Conservation (phyloP, 2,329 filamentous ascomycete species). For the Beauveria sp. region DNA sequence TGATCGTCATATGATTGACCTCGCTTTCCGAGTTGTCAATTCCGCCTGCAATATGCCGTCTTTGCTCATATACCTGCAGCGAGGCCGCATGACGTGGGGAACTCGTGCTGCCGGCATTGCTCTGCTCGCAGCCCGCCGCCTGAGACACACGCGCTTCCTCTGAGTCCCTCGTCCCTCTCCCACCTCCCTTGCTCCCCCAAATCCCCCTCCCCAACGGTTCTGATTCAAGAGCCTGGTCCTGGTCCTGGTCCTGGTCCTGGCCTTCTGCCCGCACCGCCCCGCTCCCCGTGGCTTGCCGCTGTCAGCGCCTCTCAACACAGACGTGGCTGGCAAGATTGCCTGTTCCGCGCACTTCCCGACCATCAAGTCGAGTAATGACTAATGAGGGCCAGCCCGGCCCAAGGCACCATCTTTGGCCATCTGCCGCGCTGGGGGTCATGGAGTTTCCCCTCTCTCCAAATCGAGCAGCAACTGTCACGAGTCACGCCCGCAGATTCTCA, state of each 20-base stretch:
- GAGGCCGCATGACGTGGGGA: neutral
- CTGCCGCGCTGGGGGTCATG: neutral
- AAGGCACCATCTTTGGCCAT: neutral
- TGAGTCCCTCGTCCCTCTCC: no score
- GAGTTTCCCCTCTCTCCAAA: neutral
- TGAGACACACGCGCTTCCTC: neutral
- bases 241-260: neutral
- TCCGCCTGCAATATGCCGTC: neutral
- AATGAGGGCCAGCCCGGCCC: no score
- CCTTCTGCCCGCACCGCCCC: neutral
- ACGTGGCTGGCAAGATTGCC: neutral
- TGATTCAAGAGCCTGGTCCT: neutral
- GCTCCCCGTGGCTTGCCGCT: neutral
- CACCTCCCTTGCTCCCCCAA: no score
- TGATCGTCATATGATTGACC: conserved; percentile 7
- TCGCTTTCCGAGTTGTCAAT: neutral
- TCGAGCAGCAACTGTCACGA: no score
- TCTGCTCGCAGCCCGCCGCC: neutral
- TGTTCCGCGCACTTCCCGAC: conserved; percentile 3
- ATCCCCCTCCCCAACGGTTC: neutral
- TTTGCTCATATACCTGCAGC: neutral
- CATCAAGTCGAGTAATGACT: neutral
- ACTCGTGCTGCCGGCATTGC: neutral
- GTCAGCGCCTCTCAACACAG: no score
- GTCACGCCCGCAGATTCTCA: no score